Evolutionary conservation across 2,329 filamentous ascomycete genomes (phyloP).

Genomic region (Verticillium zaregamsianum): DNA sequence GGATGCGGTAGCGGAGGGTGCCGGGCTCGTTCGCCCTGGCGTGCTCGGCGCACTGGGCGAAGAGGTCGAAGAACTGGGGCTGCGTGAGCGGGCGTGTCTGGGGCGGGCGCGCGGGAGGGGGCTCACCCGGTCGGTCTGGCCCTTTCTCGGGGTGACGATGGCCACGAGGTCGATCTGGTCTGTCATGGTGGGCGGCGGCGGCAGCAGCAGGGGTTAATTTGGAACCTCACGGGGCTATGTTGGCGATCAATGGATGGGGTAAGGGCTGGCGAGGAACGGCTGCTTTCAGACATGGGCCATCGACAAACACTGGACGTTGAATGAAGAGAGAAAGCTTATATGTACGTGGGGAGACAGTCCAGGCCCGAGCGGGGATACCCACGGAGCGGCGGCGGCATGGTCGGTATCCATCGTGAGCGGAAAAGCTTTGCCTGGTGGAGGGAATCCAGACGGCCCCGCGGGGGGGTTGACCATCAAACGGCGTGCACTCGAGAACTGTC

Average conservation of each 20-base stretch:
- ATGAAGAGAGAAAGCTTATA: not conserved
- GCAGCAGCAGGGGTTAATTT: not conserved
- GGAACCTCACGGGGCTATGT: not conserved
- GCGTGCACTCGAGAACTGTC: not conserved
- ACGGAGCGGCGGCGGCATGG: not conserved
- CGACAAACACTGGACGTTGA: not conserved
- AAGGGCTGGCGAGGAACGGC: not conserved
- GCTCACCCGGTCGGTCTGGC: constrained; percentile 17
- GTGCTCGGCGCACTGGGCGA: constrained; percentile 16
- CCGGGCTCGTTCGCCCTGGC: constrained; percentile 18
- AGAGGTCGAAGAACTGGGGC: constrained; percentile 17
- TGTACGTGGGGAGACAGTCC: not conserved
- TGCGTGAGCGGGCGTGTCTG: not conserved
- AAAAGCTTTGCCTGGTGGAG: not conserved
- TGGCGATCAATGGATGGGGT: not conserved
- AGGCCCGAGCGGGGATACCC: not conserved
- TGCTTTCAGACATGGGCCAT: not conserved
- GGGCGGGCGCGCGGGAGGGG: not conserved
- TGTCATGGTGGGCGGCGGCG: constrained; percentile 8
- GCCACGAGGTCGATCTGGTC: constrained; percentile 17
- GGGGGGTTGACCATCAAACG: too few species aligned
- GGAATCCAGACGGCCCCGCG: not conserved
- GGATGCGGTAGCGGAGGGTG: constrained; percentile 20
- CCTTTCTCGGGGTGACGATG: constrained; percentile 21
- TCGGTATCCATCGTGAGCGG: not conserved